Percentiles rank a stretch among this genome's conserved stretches.
phyloP scores from a whole-genome alignment of 75 land plant species.

The Selaginella tamariscina region DNA sequence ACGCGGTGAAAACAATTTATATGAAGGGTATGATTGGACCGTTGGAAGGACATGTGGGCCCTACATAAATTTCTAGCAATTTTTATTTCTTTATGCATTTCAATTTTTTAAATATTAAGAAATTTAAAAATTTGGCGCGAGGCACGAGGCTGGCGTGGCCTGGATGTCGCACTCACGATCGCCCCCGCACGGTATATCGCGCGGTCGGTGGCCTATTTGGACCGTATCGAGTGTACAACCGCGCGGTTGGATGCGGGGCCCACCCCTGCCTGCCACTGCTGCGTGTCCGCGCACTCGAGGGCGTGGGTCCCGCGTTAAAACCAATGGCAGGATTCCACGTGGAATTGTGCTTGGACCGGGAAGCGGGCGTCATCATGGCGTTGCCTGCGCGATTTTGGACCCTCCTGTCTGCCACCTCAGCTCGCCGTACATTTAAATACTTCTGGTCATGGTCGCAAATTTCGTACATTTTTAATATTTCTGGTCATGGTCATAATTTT shows the following conservation, averaged over 20 bases:
- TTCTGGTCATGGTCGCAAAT: neutral
- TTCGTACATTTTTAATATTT: neutral
- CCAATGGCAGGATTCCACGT: neutral
- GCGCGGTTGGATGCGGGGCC: neutral
- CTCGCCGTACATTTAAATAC: neutral
- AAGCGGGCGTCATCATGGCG: neutral
- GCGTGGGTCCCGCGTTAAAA: neutral
- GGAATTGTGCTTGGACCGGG: neutral
- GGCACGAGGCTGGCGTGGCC: slow-evolving; percentile 4
- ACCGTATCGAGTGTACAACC: neutral
- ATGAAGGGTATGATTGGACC: neutral
- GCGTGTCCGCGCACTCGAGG: slow-evolving; percentile 4
- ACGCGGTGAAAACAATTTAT: neutral
- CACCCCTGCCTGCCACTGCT: neutral
- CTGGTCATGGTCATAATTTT: neutral
- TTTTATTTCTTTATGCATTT: too few species aligned
- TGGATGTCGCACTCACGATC: neutral
- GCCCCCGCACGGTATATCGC: slow-evolving; percentile 4
- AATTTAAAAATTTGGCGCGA: neutral
- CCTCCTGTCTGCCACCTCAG: slow-evolving; percentile 4
- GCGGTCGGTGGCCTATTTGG: neutral
- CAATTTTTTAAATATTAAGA: neutral
- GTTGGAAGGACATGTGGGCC: neutral
- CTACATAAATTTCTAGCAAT: neutral
- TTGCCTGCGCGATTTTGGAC: slow-evolving; percentile 1